Conservation (phyloP, 2,329 filamentous ascomycete genomes). For the Trichoderma cornu-damae region DNA sequence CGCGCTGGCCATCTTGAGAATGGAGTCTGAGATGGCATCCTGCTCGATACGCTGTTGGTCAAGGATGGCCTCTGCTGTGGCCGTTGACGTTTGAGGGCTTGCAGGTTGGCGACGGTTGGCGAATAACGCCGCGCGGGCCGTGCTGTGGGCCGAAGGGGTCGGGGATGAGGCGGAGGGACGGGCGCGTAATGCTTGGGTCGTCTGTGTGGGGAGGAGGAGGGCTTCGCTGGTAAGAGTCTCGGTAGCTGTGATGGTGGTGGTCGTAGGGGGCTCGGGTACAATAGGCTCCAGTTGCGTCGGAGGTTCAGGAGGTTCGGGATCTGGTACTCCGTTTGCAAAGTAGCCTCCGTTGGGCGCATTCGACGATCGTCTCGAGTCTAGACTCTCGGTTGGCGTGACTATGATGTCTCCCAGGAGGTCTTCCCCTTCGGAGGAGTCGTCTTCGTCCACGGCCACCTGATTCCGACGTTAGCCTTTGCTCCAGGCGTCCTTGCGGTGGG, state of each 20-base stretch:
- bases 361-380: slow-evolving; percentile 37
- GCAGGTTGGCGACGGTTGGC: slow-evolving; percentile 36
- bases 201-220: slow-evolving; percentile 31
- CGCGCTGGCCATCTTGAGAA: slow-evolving; percentile 72
- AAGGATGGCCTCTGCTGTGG: slow-evolving; percentile 65
- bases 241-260: slow-evolving; percentile 8
- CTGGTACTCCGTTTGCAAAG: slow-evolving; percentile 26
- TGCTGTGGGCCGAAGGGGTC: slow-evolving; percentile 30
- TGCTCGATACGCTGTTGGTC: slow-evolving; percentile 76
- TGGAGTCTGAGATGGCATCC: slow-evolving; percentile 71
- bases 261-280: slow-evolving; percentile 14
- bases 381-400: slow-evolving; percentile 50
- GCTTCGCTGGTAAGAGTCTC: slow-evolving; percentile 16
- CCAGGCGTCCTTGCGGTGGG: too few relatives aligned
- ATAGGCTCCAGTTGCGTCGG: slow-evolving; percentile 19
- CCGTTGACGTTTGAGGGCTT: slow-evolving; percentile 38
- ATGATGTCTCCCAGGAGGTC: slow-evolving; percentile 53
- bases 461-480: slow-evolving; percentile 17
- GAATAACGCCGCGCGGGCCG: slow-evolving; percentile 43
- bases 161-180: slow-evolving; percentile 26
- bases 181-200: slow-evolving; percentile 33
- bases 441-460: slow-evolving; percentile 34
- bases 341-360: slow-evolving; percentile 23
- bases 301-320: slow-evolving; percentile 47
- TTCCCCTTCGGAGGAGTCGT: slow-evolving; percentile 49